Conservation (phyloP, 192 early-diverging fungal genomes). For the Glomus cerebriforme region DNA sequence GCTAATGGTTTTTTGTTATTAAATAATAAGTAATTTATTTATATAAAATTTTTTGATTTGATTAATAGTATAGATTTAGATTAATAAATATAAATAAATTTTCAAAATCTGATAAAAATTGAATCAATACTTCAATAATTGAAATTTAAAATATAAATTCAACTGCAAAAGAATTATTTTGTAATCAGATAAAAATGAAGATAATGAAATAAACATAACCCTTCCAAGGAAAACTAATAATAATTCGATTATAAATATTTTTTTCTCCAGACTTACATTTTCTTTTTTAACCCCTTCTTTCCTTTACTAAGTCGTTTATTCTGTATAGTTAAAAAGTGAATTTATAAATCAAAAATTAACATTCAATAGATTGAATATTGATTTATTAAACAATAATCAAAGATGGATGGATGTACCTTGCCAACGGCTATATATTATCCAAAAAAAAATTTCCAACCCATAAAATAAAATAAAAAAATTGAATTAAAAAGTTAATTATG, state of each 20-base stretch:
- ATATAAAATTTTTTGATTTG: too few relatives aligned
- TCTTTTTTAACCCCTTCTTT: conserved; percentile 99
- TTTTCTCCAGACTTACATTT: conserved; percentile 74
- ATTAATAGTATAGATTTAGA: too few relatives aligned
- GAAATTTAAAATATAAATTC: not conserved
- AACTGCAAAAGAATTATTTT: too few relatives aligned
- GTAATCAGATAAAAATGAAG: too few relatives aligned
- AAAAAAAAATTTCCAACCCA: too few relatives aligned
- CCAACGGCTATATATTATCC: conserved; percentile 32
- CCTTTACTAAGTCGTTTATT: conserved; percentile 94
- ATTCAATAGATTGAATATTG: too few relatives aligned
- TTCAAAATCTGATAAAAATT: too few relatives aligned
- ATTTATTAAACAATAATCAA: not conserved
- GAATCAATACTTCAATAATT: not conserved
- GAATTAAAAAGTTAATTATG: too few relatives aligned
- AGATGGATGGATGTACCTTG: conserved; percentile 16
- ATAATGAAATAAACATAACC: not conserved
- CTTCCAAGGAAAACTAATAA: too few relatives aligned
- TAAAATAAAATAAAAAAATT: too few relatives aligned
- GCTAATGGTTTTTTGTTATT: conserved; percentile 43
- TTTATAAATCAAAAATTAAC: not conserved
- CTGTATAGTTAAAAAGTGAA: not conserved
- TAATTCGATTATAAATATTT: not conserved
- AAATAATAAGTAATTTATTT: too few relatives aligned
- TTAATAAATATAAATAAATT: too few relatives aligned